Evolutionary conservation across 768 basidiomycete genomes (phyloP).

Genomic region (Trametes cubensis): DNA sequence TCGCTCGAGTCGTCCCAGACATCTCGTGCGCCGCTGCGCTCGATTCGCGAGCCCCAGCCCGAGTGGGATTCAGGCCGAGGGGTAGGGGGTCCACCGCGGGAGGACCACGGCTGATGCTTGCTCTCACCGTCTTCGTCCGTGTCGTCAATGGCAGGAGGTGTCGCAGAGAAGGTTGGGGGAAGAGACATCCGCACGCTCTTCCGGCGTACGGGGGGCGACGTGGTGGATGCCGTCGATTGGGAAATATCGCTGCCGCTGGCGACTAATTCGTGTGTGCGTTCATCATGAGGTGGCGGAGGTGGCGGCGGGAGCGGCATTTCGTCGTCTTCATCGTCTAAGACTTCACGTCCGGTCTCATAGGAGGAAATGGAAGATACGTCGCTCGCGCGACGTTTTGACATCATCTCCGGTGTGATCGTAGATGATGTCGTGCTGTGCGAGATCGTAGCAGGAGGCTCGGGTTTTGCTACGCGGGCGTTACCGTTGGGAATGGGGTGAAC

Average conservation of each 20-base stretch:
- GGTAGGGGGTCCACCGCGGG: constrained; percentile 9
- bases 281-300: constrained; percentile 28
- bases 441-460: background rate
- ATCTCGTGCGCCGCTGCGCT: constrained; percentile 34
- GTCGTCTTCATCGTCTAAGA: constrained; percentile 42
- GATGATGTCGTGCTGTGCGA: background rate
- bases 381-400: constrained; percentile 28
- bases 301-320: constrained; percentile 15
- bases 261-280: background rate
- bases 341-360: constrained; percentile 68
- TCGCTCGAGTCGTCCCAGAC: constrained; percentile 70
- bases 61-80: constrained; percentile 21
- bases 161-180: constrained; percentile 72
- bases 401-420: background rate
- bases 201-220: constrained; percentile 36
- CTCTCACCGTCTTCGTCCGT: constrained; percentile 44
- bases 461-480: background rate
- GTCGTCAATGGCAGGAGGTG: constrained; percentile 62
- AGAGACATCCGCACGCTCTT: constrained; percentile 83
- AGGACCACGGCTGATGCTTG: constrained; percentile 29
- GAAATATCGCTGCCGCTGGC: constrained; percentile 35
- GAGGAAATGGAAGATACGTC: constrained; percentile 58
- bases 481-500: constrained; percentile 13
- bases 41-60: constrained; percentile 27
- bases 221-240: constrained; percentile 32